Evolutionary conservation across 208 protist species (phyloP), one percentile per base, ranked within the genome.

Genomic region (Trypanosoma congolense): DNA sequence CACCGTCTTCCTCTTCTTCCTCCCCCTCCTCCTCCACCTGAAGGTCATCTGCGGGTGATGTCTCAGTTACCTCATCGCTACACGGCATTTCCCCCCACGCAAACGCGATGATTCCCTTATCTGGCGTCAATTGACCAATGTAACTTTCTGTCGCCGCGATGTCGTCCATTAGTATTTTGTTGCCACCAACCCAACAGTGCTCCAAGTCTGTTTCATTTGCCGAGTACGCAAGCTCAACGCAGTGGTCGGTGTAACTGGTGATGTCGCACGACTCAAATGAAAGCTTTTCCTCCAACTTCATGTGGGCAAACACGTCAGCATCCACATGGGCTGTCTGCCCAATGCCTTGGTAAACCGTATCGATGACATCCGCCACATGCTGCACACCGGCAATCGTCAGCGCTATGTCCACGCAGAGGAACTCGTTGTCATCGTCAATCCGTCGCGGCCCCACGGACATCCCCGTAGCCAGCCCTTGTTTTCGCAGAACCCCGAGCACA

Each of bases 401-500:
- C 1, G 55, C 29, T 6, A 90, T 70, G 22, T 63, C 55, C 6
- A 80, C 70, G n/a, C 16, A 55, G 14, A 90, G 55, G 3, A 81
- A 3, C 21, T 77, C 51, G 36, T 74, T 73, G 72, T 89, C 81
- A 47, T 88, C 85, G 60, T 89, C 76, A 35, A 81, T 30, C 22
- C 53, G 54, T 28, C 49, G 18, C n/a, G 56, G 14, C 6, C 93
- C 92, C 28, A 75, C 87, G n/a, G 76, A 22, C 61, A 97, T 82
- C 18, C 24, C 68, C 5, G 75, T 86, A 0, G 77, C 90, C 52
- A 75, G 71, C 24, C 87, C 79, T 33, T 57, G 70, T 36, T 57
- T 31, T 61, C 96, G 92, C 26, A 97, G 64, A 16, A 88, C 46
- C n/a, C 84, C 76, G 24, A 98, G 56, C 3, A 96, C 61, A 28